Percentiles rank a stretch among this genome's conserved stretches.
phyloP scores from a whole-genome alignment of 352 stramenopile genomes.

The Phytophthora colocasiae region DNA sequence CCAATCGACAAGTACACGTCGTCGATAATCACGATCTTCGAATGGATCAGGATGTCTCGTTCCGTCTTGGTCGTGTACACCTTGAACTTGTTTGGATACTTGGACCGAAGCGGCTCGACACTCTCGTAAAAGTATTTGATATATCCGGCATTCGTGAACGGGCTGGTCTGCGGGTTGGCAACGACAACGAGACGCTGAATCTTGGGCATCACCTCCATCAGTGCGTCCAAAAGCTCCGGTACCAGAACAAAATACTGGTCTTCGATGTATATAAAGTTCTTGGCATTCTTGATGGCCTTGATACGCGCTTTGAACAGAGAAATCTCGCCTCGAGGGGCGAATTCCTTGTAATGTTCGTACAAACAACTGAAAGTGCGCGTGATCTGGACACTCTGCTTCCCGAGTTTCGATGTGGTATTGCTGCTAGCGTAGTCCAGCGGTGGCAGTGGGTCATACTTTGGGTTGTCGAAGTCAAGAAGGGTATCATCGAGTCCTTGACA shows the following conservation, averaged over 20 bases:
- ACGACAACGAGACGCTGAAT: constrained; percentile 60
- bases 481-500: constrained; percentile 35
- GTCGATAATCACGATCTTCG: constrained; percentile 60
- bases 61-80: constrained; percentile 46
- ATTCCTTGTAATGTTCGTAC: constrained; percentile 51
- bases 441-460: constrained; percentile 20
- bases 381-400: constrained; percentile 40
- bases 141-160: constrained; percentile 41
- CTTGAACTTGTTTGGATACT: constrained; percentile 31
- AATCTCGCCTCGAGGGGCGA: constrained; percentile 52
- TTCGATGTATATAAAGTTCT: constrained; percentile 38
- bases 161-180: constrained; percentile 28
- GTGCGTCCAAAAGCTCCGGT: constrained; percentile 41
- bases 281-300: constrained; percentile 45
- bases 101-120: constrained; percentile 44
- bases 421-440: constrained; percentile 11
- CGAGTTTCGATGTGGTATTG: constrained; percentile 10
- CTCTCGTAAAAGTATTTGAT: constrained; percentile 64
- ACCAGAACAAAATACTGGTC: constrained; percentile 36
- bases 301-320: constrained; percentile 52
- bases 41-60: constrained; percentile 52
- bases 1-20: constrained; percentile 66
- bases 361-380: constrained; percentile 64
- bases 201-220: constrained; percentile 54
- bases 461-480: constrained; percentile 57